Evolutionary conservation across 1,284 basidiomycete genomes (phyloP), one percentile per base, ranked within the genome.

Genomic region (Mycosarcoma maydis): DNA sequence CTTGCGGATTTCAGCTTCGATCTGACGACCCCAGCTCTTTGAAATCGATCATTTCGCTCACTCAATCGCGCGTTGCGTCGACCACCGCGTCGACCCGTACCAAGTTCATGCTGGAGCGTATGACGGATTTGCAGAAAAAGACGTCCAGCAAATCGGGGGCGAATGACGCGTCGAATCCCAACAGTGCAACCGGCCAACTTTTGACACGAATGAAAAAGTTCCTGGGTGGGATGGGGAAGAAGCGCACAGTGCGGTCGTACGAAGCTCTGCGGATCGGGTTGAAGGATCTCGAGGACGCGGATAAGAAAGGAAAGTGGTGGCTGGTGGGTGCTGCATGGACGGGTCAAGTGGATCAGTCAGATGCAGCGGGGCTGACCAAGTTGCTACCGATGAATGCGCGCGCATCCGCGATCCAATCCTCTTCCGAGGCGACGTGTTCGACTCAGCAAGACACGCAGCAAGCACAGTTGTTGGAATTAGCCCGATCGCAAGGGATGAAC

Each of bases 271-370:
- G 78, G 1, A 70, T 81, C 17, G 67, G 65, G 29, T 47, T 98
- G 19, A 85, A 87, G n/a, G 95, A 98, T 82, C 85, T 98, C 10
- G 89, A 88, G 57, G 87, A 89, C 1, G 90, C 93, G 0, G 89
- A 92, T 53, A 90, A 87, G 26, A 91, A 89, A 76, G 96, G 96
- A 3, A 96, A 95, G 83, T 98, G 96, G 96, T 98, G 96, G 96
- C 86, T 98, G 2, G 92, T 98, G 32, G 96, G 95, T 23, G 92
- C 95, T 0, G 95, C 92, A 1, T 99, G 95, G 95, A 87, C 87
- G 24, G 95, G 95, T 1, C 90, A 98, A 76, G 92, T 92, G 3
- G 86, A 97, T 1, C 85, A 90, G 22, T 90, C 93, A 56, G 75
- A 64, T 23, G 14, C 88, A 4, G 41, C 52, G 19, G 67, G 67